phyloP scores from a whole-genome alignment of 768 basidiomycete species.

The Zangia roseola region DNA sequence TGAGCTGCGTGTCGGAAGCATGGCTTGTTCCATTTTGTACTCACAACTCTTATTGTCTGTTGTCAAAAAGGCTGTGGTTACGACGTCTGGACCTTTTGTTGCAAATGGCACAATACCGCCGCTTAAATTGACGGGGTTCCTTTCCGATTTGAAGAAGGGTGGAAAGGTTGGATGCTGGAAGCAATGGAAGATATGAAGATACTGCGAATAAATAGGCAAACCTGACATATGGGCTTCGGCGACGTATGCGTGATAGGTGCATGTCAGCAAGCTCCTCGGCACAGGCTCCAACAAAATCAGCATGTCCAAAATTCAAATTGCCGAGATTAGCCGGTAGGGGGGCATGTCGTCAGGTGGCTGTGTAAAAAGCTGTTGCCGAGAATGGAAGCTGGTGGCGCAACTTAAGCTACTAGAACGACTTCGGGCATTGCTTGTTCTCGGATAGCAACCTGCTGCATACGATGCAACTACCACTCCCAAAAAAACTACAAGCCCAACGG shows the following conservation, averaged over 20 bases:
- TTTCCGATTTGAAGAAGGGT: neutral
- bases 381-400: neutral
- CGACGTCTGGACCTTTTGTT: conserved; percentile 19
- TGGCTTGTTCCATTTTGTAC: conserved; percentile 32
- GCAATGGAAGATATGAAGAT: neutral
- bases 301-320: neutral
- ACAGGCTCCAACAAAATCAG: neutral
- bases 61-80: conserved; percentile 26
- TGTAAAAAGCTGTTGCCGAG: neutral
- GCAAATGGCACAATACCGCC: conserved; percentile 6
- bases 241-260: neutral
- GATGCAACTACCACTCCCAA: too few relatives aligned
- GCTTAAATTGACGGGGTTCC: neutral
- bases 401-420: too few relatives aligned
- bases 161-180: neutral
- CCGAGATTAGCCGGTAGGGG: neutral
- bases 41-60: conserved; percentile 34
- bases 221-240: neutral
- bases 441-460: too few relatives aligned
- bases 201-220: neutral
- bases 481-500: too few relatives aligned
- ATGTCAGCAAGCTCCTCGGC: too few relatives aligned
- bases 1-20: conserved; percentile 28
- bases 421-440: too few relatives aligned
- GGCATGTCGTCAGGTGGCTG: conserved; percentile 11